Evolutionary conservation across 306 rosid genomes (phyloP).

Genomic region (Trifolium dubium): DNA sequence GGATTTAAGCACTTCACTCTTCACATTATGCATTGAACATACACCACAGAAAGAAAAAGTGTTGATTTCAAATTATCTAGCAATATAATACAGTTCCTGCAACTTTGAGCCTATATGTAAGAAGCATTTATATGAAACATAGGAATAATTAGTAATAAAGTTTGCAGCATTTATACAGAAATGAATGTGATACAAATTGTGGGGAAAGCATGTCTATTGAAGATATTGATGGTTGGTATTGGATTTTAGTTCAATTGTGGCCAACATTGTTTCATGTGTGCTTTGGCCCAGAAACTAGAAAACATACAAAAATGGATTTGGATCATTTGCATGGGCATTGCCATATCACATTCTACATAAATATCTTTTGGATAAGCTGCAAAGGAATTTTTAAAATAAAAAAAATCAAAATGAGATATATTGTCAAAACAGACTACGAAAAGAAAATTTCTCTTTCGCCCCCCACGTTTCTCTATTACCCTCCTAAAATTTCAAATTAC

Average conservation of each 20-base stretch:
- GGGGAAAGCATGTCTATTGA: conserved; percentile 39
- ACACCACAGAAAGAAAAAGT: neutral
- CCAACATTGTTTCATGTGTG: conserved; percentile 24
- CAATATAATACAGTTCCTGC: neutral
- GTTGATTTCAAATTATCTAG: neutral
- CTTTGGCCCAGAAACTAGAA: conserved; percentile 35
- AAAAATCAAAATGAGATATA: too few relatives aligned
- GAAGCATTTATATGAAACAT: neutral
- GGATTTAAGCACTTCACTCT: neutral
- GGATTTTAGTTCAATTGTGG: conserved; percentile 40
- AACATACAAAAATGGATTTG: conserved; percentile 6
- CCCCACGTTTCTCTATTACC: too few relatives aligned
- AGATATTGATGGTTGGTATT: conserved; percentile 42
- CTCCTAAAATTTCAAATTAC: too few relatives aligned
- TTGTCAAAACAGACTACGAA: too few relatives aligned
- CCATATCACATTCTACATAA: neutral
- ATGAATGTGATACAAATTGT: conserved; percentile 31
- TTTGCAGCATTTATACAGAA: conserved; percentile 27
- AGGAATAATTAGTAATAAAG: neutral
- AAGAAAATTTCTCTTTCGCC: too few relatives aligned
- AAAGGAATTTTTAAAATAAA: too few relatives aligned
- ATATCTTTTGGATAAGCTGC: neutral
- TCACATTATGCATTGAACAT: neutral
- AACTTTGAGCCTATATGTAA: neutral
- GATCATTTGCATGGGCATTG: neutral